Evolutionary conservation across 305 asterid species (phyloP).

Genomic region (Solanum hybrid): DNA sequence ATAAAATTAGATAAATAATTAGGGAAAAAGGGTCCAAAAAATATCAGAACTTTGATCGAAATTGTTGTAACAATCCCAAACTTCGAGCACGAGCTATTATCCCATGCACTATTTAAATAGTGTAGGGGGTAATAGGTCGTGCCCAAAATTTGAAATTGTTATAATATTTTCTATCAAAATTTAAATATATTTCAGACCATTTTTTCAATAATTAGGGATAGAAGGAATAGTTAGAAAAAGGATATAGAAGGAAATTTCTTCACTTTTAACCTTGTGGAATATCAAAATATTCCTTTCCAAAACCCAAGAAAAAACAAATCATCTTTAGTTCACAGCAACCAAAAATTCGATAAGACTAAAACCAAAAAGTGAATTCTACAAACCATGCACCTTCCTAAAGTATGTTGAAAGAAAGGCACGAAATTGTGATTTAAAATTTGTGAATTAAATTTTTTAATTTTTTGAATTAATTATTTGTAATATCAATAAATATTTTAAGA

Average conservation of each 20-base stretch:
- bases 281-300: neutral
- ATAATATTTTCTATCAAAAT: fast-evolving
- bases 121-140: no score
- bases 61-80: neutral
- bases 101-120: no score
- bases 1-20: no score
- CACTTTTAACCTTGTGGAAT: neutral
- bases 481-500: neutral
- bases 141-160: no score
- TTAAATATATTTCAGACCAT: no score
- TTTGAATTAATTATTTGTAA: neutral
- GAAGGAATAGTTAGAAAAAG: neutral
- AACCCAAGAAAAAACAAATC: neutral
- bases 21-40: neutral
- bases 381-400: neutral
- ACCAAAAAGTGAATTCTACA: neutral
- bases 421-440: neutral
- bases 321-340: neutral
- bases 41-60: no score
- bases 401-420: neutral
- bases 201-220: no score
- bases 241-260: neutral
- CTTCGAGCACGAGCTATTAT: no score
- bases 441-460: neutral
- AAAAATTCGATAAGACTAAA: neutral